Percentiles rank a stretch among this genome's conserved stretches.
phyloP scores from a whole-genome alignment of 495 filamentous ascomycete genomes.

The Penicillium maclennaniae region DNA sequence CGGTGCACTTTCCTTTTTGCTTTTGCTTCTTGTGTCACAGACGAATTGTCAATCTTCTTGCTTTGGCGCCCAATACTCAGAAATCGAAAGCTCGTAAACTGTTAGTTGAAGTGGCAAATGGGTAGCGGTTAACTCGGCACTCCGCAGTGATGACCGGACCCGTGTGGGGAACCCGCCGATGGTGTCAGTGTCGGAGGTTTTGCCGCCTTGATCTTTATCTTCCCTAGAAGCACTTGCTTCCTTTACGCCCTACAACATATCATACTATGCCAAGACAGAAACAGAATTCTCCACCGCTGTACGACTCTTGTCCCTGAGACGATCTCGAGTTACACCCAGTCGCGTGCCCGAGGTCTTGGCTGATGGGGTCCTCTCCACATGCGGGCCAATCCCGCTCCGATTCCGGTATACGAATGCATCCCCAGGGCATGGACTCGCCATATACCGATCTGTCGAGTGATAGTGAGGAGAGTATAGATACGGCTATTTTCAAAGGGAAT shows the following conservation, averaged over 20 bases:
- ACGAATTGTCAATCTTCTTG: background rate
- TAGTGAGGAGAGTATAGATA: slow-evolving; percentile 2
- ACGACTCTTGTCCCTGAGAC: background rate
- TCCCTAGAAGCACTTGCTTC: background rate
- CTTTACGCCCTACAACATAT: background rate
- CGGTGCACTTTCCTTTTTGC: slow-evolving; percentile 9
- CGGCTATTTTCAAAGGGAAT: background rate
- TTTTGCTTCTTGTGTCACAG: background rate
- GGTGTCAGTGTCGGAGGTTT: slow-evolving; percentile 10
- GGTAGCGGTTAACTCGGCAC: slow-evolving; percentile 19
- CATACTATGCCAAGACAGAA: background rate
- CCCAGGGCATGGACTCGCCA: background rate
- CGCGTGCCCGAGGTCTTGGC: slow-evolving; percentile 3
- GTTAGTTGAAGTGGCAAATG: background rate
- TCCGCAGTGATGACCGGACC: slow-evolving; percentile 1
- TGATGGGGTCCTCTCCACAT: slow-evolving; percentile 9
- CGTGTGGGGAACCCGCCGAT: slow-evolving; percentile 8
- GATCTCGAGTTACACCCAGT: background rate
- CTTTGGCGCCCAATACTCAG: background rate
- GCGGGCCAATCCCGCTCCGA: slow-evolving; percentile 4
- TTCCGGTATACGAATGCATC: slow-evolving; percentile 2
- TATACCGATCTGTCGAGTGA: background rate
- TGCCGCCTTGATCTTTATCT: slow-evolving; percentile 3
- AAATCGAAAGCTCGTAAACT: background rate
- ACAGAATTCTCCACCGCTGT: background rate